These are phyloP conservation scores for Collybiopsis luxurians DNA, from an alignment of 768 basidiomycete genomes.

Conservation along the genomic window DNA sequence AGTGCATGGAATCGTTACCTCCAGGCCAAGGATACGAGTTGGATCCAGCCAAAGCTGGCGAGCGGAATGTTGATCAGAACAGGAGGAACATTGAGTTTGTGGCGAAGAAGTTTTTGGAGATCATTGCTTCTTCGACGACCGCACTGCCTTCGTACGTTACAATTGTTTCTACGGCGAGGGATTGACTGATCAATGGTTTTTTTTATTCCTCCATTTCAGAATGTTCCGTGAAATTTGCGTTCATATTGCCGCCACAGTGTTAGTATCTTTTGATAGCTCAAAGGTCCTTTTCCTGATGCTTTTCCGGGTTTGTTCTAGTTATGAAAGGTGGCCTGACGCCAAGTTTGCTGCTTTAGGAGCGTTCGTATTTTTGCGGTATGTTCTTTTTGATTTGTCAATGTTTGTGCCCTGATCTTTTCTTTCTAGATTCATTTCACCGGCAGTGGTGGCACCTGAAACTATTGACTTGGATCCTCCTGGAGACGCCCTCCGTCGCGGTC, in stretches of 20 bases:
- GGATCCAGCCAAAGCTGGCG: slow-evolving; percentile 59
- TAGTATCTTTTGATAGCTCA: slow-evolving; percentile 26
- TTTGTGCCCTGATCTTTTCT: too few species aligned
- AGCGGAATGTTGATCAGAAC: slow-evolving; percentile 66
- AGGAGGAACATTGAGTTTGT: slow-evolving; percentile 69
- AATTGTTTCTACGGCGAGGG: background rate
- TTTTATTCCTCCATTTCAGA: slow-evolving; percentile 41
- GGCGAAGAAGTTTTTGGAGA: slow-evolving; percentile 70
- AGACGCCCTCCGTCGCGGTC: slow-evolving; percentile 70
- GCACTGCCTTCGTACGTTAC: slow-evolving; percentile 69
- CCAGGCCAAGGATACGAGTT: slow-evolving; percentile 74
- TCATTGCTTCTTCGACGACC: slow-evolving; percentile 68
- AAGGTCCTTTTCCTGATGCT: background rate
- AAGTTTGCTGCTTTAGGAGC: slow-evolving; percentile 84
- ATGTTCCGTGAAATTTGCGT: slow-evolving; percentile 87
- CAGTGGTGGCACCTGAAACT: slow-evolving; percentile 80
- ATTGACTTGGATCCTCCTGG: slow-evolving; percentile 80
- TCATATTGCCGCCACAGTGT: slow-evolving; percentile 80
- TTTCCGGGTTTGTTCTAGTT: slow-evolving; percentile 29
- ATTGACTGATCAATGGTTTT: background rate
- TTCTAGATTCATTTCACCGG: slow-evolving; percentile 86
- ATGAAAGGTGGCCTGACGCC: slow-evolving; percentile 71
- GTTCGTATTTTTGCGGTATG: slow-evolving; percentile 84
- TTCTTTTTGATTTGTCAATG: too few species aligned
- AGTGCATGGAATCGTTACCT: slow-evolving; percentile 70